A percentile compares a stretch with the other conserved stretches of the same genome.
Conservation (phyloP, 257 asterid genomes). For the Solanum appendiculatum region DNA sequence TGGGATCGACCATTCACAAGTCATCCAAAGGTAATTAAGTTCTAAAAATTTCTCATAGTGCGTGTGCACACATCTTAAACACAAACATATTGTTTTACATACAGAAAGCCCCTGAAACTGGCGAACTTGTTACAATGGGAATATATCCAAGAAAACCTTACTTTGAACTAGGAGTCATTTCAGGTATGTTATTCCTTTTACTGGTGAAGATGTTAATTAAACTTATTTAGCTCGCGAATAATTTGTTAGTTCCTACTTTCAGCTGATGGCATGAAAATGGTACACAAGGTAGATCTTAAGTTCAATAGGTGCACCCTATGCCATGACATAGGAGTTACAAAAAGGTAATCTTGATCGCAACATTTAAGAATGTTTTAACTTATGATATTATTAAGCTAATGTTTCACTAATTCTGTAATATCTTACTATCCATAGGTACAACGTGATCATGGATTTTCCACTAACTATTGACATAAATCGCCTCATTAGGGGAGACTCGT, state of each 20-base stretch:
- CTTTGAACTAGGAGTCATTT: conserved; percentile 53
- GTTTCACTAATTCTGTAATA: neutral
- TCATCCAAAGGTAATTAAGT: conserved; percentile 53
- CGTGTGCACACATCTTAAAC: neutral
- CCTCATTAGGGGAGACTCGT: conserved; percentile 8
- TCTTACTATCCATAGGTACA: conserved; percentile 20
- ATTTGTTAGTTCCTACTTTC: neutral
- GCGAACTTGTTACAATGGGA: conserved; percentile 61
- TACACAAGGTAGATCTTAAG: conserved; percentile 56
- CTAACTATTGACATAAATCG: conserved; percentile 40
- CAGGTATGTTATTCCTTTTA: conserved; percentile 27
- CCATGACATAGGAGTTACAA: conserved; percentile 57
- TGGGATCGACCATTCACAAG: conserved; percentile 69
- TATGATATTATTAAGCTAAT: neutral
- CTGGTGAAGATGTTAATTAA: neutral
- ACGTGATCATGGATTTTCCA: conserved; percentile 67
- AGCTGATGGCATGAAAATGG: conserved; percentile 51
- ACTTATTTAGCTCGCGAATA: neutral
- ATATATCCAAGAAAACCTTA: conserved; percentile 42
- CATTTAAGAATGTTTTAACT: neutral
- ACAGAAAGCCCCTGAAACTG: conserved; percentile 50
- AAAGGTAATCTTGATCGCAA: conserved; percentile 14
- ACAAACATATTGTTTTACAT: neutral
- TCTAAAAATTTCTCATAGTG: neutral
- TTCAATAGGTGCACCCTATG: conserved; percentile 46